Evolutionary conservation across 768 basidiomycete species (phyloP).

Genomic region (Gymnopilus junonius): DNA sequence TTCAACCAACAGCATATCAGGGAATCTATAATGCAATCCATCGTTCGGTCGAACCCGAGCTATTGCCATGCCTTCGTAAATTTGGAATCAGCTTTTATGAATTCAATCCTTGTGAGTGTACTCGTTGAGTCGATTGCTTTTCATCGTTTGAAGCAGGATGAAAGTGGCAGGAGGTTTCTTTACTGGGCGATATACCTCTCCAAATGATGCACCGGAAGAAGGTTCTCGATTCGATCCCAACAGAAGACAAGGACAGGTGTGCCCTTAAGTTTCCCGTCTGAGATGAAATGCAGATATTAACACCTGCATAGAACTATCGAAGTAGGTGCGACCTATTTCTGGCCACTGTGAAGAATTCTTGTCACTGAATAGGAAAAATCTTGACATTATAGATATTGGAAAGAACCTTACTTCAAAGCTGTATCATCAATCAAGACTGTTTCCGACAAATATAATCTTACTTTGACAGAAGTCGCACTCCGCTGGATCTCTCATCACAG

Average conservation of each 20-base stretch:
- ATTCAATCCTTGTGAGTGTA: conserved; percentile 55
- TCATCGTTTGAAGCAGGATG: conserved; percentile 2
- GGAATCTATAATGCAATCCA: conserved; percentile 49
- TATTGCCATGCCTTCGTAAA: conserved; percentile 62
- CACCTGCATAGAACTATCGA: conserved; percentile 25
- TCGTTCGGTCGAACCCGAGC: conserved; percentile 43
- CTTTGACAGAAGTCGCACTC: conserved; percentile 57
- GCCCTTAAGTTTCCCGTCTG: background rate
- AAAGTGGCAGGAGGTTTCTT: conserved; percentile 64
- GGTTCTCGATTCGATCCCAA: conserved; percentile 61
- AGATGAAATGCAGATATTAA: conserved; percentile 24
- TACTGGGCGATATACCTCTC: conserved; percentile 52
- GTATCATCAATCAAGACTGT: conserved; percentile 47
- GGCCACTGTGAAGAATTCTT: background rate
- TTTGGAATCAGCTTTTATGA: conserved; percentile 59
- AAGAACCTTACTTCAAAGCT: conserved; percentile 54
- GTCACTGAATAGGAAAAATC: background rate
- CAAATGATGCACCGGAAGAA: conserved; percentile 45
- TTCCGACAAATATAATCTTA: conserved; percentile 39
- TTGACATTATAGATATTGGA: conserved; percentile 50
- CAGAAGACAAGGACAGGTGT: conserved; percentile 26
- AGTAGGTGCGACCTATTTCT: conserved; percentile 38
- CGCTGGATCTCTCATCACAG: conserved; percentile 66
- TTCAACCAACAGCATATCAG: conserved; percentile 61
- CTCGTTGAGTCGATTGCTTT: background rate